Evolutionary conservation across 768 basidiomycete genomes (phyloP).

Genomic region (Calvatia gigantea): DNA sequence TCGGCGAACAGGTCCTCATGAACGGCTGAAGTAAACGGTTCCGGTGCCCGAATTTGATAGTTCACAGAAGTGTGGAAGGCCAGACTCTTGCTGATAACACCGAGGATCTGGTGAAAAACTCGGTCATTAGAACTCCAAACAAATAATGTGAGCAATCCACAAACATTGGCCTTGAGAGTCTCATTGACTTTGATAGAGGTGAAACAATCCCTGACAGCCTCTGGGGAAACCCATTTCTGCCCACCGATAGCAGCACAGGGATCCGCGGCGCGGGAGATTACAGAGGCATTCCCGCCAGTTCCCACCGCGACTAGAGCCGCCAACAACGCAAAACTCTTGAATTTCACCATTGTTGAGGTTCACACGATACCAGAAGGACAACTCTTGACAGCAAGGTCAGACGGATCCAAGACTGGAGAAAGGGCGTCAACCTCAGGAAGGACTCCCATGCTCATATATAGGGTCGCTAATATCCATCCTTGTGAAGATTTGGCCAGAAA

Average conservation of each 20-base stretch:
- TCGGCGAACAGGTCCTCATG: constrained; percentile 54
- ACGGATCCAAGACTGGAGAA: background rate
- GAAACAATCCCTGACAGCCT: constrained; percentile 49
- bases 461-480: background rate
- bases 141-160: constrained; percentile 11
- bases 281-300: background rate
- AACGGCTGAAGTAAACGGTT: constrained; percentile 49
- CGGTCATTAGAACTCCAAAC: background rate
- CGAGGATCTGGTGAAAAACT: constrained; percentile 41
- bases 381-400: background rate
- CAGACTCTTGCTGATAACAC: constrained; percentile 56
- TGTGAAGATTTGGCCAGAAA: background rate
- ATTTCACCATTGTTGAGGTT: background rate
- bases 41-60: constrained; percentile 52
- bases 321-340: background rate
- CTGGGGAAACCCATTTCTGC: constrained; percentile 54
- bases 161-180: constrained; percentile 49
- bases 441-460: constrained; percentile 3
- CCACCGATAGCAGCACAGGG: constrained; percentile 54
- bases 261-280: constrained; percentile 24
- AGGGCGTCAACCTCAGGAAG: background rate
- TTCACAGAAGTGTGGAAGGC: constrained; percentile 63
- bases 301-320: background rate
- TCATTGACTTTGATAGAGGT: constrained; percentile 46
- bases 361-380: background rate